A percentile compares a stretch with the other conserved stretches of the same genome.
These are phyloP conservation scores for Rickenella mellea DNA, from an alignment of 768 basidiomycete species.

Conservation along the genomic window DNA sequence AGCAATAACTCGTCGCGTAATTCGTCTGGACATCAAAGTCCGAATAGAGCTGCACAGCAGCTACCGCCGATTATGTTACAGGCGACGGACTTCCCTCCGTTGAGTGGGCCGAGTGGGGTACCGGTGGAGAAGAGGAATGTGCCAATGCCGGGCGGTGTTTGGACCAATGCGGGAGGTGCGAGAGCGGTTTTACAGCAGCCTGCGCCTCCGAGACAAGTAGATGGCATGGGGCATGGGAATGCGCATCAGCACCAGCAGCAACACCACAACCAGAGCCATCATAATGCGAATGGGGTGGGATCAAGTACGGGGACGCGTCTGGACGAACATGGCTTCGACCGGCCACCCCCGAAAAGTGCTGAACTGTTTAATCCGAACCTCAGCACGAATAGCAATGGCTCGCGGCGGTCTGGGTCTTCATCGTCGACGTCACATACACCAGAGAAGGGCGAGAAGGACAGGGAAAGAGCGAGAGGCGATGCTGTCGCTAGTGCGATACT, in stretches of 20 bases:
- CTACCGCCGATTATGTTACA: constrained; percentile 34
- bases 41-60: constrained; percentile 24
- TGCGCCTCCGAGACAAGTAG: constrained; percentile 14
- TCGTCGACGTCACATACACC: neutral
- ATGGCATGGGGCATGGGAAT: constrained; percentile 17
- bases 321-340: constrained; percentile 37
- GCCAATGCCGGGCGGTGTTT: constrained; percentile 54
- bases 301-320: constrained; percentile 16
- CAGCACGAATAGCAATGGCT: constrained; percentile 6
- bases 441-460: constrained; percentile 9
- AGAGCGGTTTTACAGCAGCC: constrained; percentile 40
- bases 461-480: constrained; percentile 25
- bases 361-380: constrained; percentile 28
- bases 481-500: constrained; percentile 25
- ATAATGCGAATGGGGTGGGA: neutral
- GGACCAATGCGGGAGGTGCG: constrained; percentile 49
- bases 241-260: constrained; percentile 29
- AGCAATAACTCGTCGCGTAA: constrained; percentile 23
- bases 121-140: constrained; percentile 42
- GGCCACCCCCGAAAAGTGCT: constrained; percentile 35
- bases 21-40: no score
- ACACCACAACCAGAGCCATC: constrained; percentile 9
- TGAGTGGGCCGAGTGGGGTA: constrained; percentile 35
- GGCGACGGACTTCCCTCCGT: constrained; percentile 62
- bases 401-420: neutral